A percentile compares a stretch with the other conserved stretches of the same genome.
phyloP scores from a whole-genome alignment of 1,284 basidiomycete genomes.

The Cerrena zonata region DNA sequence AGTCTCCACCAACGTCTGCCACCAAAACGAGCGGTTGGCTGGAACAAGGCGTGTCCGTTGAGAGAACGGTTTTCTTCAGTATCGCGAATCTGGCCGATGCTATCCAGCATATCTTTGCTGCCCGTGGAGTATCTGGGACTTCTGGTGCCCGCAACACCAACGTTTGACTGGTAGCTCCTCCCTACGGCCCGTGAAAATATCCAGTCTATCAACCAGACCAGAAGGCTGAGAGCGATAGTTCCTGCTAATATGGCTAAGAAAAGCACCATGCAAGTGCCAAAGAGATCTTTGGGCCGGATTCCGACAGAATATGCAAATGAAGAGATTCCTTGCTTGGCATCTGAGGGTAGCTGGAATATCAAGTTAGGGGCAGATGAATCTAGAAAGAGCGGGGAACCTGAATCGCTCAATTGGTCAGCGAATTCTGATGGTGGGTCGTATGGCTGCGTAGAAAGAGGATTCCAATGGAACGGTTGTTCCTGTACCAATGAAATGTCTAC shows the following conservation, averaged over 20 bases:
- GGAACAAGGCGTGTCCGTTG: conserved; percentile 40
- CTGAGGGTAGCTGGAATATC: conserved; percentile 64
- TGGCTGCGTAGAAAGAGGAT: conserved; percentile 54
- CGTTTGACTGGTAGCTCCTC: conserved; percentile 22
- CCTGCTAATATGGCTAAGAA: conserved; percentile 78
- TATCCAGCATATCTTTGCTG: conserved; percentile 49
- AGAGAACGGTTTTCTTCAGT: conserved; percentile 55
- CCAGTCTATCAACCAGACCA: conserved; percentile 71
- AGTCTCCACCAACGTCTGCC: conserved; percentile 47
- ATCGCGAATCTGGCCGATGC: conserved; percentile 20
- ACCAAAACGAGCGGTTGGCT: conserved; percentile 25
- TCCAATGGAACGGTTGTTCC: conserved; percentile 51
- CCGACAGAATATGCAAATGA: conserved; percentile 79
- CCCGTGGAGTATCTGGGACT: conserved; percentile 48
- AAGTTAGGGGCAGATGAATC: conserved; percentile 62
- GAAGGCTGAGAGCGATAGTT: conserved; percentile 61
- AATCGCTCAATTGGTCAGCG: conserved; percentile 64
- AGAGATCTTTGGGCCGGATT: conserved; percentile 76
- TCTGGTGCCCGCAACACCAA: conserved; percentile 37
- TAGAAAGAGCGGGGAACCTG: conserved; percentile 73
- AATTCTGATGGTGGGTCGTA: conserved; percentile 65
- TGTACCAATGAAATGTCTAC: conserved; percentile 69
- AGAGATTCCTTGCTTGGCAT: conserved; percentile 63
- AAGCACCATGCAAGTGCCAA: conserved; percentile 75
- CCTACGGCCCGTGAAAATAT: conserved; percentile 38